These are phyloP conservation scores for Cercospora citrullina DNA, from an alignment of 2,329 filamentous ascomycete species.

Conservation along the genomic window DNA sequence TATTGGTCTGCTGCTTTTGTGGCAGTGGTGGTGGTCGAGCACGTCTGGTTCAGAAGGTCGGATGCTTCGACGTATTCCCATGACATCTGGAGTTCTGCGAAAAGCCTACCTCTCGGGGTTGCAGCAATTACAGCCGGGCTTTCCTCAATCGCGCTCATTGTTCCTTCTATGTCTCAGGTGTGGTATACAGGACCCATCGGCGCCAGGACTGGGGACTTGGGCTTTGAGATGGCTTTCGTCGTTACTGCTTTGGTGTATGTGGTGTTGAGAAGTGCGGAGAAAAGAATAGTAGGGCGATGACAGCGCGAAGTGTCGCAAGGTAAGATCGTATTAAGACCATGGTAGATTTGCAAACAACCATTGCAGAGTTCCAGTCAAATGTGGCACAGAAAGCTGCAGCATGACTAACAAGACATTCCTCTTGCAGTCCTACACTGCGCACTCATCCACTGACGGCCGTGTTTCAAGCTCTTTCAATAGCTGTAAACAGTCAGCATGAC, in stretches of 20 bases:
- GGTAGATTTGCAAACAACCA: background rate
- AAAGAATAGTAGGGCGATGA: background rate
- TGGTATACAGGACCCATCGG: conserved; percentile 36
- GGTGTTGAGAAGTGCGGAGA: background rate
- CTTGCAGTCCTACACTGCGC: background rate
- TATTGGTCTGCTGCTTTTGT: conserved; percentile 51
- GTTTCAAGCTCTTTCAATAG: background rate
- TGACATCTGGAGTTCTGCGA: conserved; percentile 43
- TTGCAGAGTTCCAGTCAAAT: background rate
- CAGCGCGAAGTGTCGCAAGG: background rate
- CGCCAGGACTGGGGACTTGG: conserved; percentile 60
- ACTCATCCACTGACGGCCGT: background rate
- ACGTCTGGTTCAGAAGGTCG: conserved; percentile 44
- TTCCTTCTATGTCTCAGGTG: conserved; percentile 33
- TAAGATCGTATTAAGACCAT: background rate
- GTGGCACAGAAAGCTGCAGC: background rate
- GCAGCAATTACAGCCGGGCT: conserved; percentile 38
- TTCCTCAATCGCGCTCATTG: conserved; percentile 29
- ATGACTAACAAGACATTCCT: background rate
- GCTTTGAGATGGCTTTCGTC: conserved; percentile 63
- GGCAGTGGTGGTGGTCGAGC: conserved; percentile 45
- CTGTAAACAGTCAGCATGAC: background rate
- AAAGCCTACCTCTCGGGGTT: conserved; percentile 44
- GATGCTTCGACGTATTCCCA: conserved; percentile 43
- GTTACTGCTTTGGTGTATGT: conserved; percentile 49